Base-by-base conservation (phyloP, 1,284 basidiomycete species). In the Leucoagaricus sp. region DNA sequence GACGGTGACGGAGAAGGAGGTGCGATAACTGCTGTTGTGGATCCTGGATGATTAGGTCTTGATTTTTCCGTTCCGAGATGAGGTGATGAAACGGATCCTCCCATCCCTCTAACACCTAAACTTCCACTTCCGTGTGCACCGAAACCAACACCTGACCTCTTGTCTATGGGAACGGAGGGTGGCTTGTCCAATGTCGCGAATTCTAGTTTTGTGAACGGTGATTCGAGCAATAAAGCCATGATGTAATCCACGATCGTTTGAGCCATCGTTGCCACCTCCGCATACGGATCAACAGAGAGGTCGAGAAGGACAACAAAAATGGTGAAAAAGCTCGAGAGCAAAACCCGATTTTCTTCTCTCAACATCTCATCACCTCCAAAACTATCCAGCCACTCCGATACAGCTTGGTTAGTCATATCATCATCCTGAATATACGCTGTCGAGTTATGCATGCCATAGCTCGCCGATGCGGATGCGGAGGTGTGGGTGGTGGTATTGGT, bases 161-260 rank as follows among this genome's bases (percentile, higher is more conserved):
- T 69, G 12, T 76, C 75, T 3, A 69, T 62, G 15, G 77, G 72
- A 2, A 74, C 69, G 9, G 78, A 72, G 1, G 85, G 83, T 15
- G 84, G 79, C 10, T 64, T 64, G 57, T 82, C 74, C 21, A 93
- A 74, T 0, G 89, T 82, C 0, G 86, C 84, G 17, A 79, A 82
- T 36, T 88, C 83, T 0, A 95, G 80, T 26, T 83, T 76, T 12
- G 86, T 84, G 67, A 98, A 94, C 0, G 94, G 89, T 13, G 92
- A 94, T 63, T 94, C 91, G 21, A 98, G 76, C 13, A 99, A 81
- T 10, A 96, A 80, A 0, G 94, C 94, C 71, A 93, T 86, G 64
- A 98, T 83, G 67, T 96, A 97, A 73, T 99, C 96, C 45, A 96
- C 84, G 19, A 98, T 87, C 0, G 93, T 96, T 66, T 92, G 89